Base-by-base conservation (phyloP, 2,329 filamentous ascomycete genomes). In the Tolypocladium album region DNA sequence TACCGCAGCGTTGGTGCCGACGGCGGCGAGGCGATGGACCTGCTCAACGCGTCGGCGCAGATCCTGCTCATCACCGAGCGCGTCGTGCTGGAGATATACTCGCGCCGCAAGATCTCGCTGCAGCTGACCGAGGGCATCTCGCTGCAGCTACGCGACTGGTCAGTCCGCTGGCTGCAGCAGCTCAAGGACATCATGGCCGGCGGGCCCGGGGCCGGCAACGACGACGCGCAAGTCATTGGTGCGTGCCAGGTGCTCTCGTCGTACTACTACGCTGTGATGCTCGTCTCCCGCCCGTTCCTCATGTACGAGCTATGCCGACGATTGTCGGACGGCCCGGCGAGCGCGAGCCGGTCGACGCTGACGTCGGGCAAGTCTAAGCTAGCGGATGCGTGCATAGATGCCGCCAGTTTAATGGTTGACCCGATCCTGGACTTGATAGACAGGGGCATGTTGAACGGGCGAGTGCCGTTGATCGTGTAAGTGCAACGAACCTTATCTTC, bases 181-280 rank as follows among this genome's bases (percentile, higher is more conserved):
- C 69, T 83, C 1, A 79, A 78, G 56, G 70, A 71, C 2, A 68
- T 74, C 9, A 65, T 79, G 7, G 66, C 70, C 66, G 53, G 22
- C 3, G 45, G 24, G 43, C 13, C 43, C 13, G 24, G 24, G 1
- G 22, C 50, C n/a, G 43, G n/a, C 43, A 47, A 7, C 22, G 0
- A 56, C 67, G 62, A 72, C 15, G 68, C 69, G 0, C 70, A 74
- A 58, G 67, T 74, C 0, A 74, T 75, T 9, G 81, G 80, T 0
- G 79, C 80, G 0, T 81, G 79, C 36, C 79, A 82, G 66, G 76
- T 81, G 0, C 66, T 83, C 9, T 74, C 77, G 0, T 78, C 79
- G 1, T 83, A 83, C 59, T 82, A 82, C 66, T 83, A 83, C 61
- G 78, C 79, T 0, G 81, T 83, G n/a, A 83, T 83, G 72, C 72